Base-by-base conservation (phyloP, 495 filamentous ascomycete genomes). In the Aspergillus sparsus region DNA sequence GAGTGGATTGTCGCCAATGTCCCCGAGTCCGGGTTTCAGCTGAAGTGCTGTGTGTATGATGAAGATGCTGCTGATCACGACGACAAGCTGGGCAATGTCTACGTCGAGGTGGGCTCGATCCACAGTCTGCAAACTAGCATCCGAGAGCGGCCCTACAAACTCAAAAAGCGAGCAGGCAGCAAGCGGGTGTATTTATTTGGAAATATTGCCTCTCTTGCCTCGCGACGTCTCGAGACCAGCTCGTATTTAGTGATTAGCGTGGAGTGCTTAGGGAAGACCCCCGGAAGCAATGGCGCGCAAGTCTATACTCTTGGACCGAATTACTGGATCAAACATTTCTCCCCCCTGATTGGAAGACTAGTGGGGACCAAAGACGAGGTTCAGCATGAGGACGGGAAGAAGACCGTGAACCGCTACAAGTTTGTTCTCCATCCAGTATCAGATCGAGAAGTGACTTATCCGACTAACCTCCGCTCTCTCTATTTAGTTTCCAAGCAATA, bases 1-100 rank as follows among this genome's bases (percentile, higher is more conserved):
- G 85, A 90, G 35, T 98, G 93, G 93, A 83, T 90, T 37, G 86
- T 98, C 35, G 88, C 89, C 49, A 93, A 96, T 64, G 81, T 98
- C 0, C 91, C 93, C 0, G 74, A 84, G 0, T 83, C 82, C 1
- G 93, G 93, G 1, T 93, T 94, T 69, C 79, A 75, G 57, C 75
- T 98, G 47, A 96, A 96, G 68, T 87, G 87, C 44, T 79, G 88
- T 37, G 74, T 98, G 16, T 91, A 89, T 70, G 93, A 98, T 66
- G 93, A 98, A 67, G 93, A 98, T 70, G 84, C 85, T 36, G 83
- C 87, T 0, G 90, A 96, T 68, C 89, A 90, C 64, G 89, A 98
- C 64, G 93, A 98, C 71, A 83, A 87, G 39, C 80, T 98, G 7
- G 93, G 93, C 5, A 92, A 94, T 68, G 87, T 87, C 5, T 88